Base-by-base conservation (phyloP, 2,329 filamentous ascomycete species). In the Pseudogymnoascus sp. region DNA sequence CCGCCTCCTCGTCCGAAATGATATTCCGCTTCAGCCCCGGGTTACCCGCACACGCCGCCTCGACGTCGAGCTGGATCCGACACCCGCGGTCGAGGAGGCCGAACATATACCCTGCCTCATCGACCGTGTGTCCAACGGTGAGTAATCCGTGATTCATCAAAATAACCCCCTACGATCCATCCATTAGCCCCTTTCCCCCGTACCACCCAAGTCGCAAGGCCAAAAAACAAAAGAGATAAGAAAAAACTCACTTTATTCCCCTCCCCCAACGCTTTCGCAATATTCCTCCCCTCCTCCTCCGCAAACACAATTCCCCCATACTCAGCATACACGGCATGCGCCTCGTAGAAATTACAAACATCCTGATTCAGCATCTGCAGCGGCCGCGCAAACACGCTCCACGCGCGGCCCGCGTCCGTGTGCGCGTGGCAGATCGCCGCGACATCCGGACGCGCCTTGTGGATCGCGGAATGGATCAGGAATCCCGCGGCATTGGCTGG, bases 321-420 rank as follows among this genome's bases (percentile, higher is more conserved):
- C 6, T 82, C 80, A 14, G 81, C 73, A 70, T 90, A 89, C 1
- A 90, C 84, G 8, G 81, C 81, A 68, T 89, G 86, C 4, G 83
- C 81, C 16, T 84, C 80, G 72, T 88, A 83, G 65, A 91, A 81
- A 67, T 83, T 84, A 69, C 82, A 83, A 2, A 86, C 81, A 71
- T 86, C 88, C 74, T 85, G 87, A 61, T 83, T 88, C 62, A 90
- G 76, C 86, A 90, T 90, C 64, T 90, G 87, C 16, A 91, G 76
- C 1, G 81, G 82, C 26, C 76, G 78, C 1, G 79, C 85, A 69
- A 91, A 90, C 1, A 79, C 78, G 61, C 81, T 83, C 85, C 86
- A 90, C 1, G 87, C 87, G 52, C 87, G 84, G 0, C 88, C 88
- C 12, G 81, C 79, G 39, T 78, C 78, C n/a, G 81, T 83, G 71